These are phyloP conservation scores for Anethum foeniculum DNA, from an alignment of 140 eudicot genomes.

Conservation along the genomic window DNA sequence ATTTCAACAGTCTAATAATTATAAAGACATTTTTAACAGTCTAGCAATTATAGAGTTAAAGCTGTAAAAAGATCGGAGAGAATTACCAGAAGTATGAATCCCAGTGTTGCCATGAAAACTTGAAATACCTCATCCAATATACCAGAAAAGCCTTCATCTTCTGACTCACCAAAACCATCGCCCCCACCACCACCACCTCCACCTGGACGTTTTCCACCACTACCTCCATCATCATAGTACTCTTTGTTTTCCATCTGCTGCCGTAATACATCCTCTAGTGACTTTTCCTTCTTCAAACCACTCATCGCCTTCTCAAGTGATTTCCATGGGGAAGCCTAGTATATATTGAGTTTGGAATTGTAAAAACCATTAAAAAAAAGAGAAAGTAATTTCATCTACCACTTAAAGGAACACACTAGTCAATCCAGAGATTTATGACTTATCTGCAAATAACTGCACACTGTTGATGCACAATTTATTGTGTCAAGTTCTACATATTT, in stretches of 20 bases:
- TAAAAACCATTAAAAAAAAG: background rate
- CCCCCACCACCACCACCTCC: slow-evolving; percentile 35
- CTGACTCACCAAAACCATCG: slow-evolving; percentile 44
- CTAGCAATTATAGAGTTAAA: background rate
- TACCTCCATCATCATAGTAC: slow-evolving; percentile 51
- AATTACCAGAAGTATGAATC: slow-evolving; percentile 48
- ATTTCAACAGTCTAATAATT: no score
- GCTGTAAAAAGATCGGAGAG: background rate
- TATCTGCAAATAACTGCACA: background rate
- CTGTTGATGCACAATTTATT: background rate
- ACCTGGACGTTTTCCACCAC: slow-evolving; percentile 29
- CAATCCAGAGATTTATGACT: background rate
- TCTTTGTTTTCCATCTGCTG: slow-evolving; percentile 66
- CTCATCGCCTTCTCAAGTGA: slow-evolving; percentile 61
- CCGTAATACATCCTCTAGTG: slow-evolving; percentile 64
- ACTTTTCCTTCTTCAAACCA: slow-evolving; percentile 40
- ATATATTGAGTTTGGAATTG: background rate
- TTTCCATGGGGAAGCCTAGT: slow-evolving; percentile 65
- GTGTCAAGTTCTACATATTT: background rate
- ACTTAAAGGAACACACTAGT: background rate
- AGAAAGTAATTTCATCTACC: background rate
- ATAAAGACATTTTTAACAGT: background rate
- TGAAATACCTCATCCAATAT: slow-evolving; percentile 52
- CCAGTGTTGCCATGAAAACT: slow-evolving; percentile 47
- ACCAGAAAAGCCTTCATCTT: slow-evolving; percentile 43